These are phyloP conservation scores for Nidula microcarpa DNA, from an alignment of 768 basidiomycete genomes.

Conservation along the genomic window DNA sequence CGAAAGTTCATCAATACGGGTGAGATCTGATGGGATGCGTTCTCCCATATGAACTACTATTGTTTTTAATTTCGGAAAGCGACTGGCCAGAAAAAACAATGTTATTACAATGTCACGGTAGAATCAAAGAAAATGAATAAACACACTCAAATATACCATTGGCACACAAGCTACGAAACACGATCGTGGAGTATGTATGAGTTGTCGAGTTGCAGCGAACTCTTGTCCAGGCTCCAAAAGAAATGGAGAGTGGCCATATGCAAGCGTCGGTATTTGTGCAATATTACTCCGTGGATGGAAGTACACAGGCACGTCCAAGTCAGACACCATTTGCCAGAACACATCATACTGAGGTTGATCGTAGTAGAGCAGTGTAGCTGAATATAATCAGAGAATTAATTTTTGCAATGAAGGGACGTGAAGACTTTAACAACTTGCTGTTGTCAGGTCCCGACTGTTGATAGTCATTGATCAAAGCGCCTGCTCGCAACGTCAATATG, in stretches of 20 bases:
- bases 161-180: slow-evolving; percentile 20
- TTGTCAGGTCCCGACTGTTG: slow-evolving; percentile 38
- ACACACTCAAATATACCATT: slow-evolving; percentile 37
- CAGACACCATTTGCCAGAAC: slow-evolving; percentile 33
- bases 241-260: slow-evolving; percentile 29
- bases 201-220: slow-evolving; percentile 32
- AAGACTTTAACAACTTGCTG: slow-evolving; percentile 12
- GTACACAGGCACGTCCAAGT: slow-evolving; percentile 35
- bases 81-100: too few relatives aligned
- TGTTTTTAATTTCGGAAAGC: slow-evolving; percentile 35
- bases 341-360: slow-evolving; percentile 35
- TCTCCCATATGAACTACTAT: slow-evolving; percentile 43
- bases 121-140: too few relatives aligned
- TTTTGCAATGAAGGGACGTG: neutral
- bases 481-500: slow-evolving; percentile 8
- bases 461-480: slow-evolving; percentile 40
- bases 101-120: too few relatives aligned
- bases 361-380: slow-evolving; percentile 32
- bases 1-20: slow-evolving; percentile 35
- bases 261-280: slow-evolving; percentile 14
- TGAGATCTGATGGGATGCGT: slow-evolving; percentile 36
- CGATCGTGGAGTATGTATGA: slow-evolving; percentile 13
- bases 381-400: neutral
- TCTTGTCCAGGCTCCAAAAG: slow-evolving; percentile 31
- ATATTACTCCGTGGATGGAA: slow-evolving; percentile 32